A percentile compares a stretch with the other conserved stretches of the same genome.
phyloP scores from a whole-genome alignment of 169 alveolate genomes.

The Plasmodium falciparum region DNA sequence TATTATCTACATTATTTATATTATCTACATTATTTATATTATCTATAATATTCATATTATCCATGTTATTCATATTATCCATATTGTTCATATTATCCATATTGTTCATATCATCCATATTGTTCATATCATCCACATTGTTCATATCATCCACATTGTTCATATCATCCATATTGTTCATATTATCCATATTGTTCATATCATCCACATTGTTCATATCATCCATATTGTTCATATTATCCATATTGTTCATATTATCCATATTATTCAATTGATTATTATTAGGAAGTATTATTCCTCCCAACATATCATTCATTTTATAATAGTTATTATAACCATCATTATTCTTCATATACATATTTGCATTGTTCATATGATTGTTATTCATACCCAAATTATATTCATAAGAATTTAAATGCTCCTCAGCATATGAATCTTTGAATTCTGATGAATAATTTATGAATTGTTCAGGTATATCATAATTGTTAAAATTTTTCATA shows the following conservation, averaged over 20 bases:
- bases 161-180: not conserved
- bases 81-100: not conserved
- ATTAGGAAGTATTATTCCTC: not conserved
- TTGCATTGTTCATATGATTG: not conserved
- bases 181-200: not conserved
- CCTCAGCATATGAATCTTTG: conserved; percentile 15
- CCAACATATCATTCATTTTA: not conserved
- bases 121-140: too few species aligned
- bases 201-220: not conserved
- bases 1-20: not conserved
- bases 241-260: not conserved
- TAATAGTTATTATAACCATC: not conserved
- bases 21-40: not conserved
- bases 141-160: not conserved
- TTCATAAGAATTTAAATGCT: conserved; percentile 13
- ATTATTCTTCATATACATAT: not conserved
- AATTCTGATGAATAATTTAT: conserved; percentile 1
- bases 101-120: not conserved
- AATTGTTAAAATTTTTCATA: conserved; percentile 17
- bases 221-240: not conserved
- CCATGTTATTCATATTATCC: not conserved
- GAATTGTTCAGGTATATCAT: conserved; percentile 10
- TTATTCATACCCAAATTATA: conserved; percentile 27
- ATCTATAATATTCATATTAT: not conserved
- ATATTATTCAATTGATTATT: not conserved